These are phyloP conservation scores for Globisporangium nunn DNA, from an alignment of 352 stramenopile genomes.

Conservation along the genomic window DNA sequence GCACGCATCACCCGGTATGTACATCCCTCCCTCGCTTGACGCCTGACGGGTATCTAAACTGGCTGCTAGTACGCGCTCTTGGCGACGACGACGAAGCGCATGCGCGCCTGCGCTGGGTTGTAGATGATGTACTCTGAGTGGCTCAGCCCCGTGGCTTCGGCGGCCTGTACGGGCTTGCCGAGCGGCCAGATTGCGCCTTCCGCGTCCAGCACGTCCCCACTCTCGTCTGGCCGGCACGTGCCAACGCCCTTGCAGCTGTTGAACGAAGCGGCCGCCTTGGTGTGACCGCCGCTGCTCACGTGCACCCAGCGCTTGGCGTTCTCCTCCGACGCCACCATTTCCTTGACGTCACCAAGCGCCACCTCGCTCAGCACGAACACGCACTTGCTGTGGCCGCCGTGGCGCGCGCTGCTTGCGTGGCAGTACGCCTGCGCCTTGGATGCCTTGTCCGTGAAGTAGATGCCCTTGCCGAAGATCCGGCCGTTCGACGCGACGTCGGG, in stretches of 20 bases:
- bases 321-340: constrained; percentile 43
- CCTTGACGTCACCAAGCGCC: constrained; percentile 60
- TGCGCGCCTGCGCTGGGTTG: constrained; percentile 69
- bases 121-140: constrained; percentile 87
- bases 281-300: constrained; percentile 26
- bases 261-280: constrained; percentile 24
- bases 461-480: constrained; percentile 71
- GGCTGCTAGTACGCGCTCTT: constrained; percentile 32
- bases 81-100: constrained; percentile 74
- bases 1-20: too few relatives aligned
- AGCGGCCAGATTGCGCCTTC: constrained; percentile 61
- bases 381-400: constrained; percentile 33
- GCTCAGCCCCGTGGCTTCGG: constrained; percentile 45
- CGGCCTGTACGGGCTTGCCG: constrained; percentile 43
- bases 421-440: constrained; percentile 68
- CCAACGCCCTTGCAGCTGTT: constrained; percentile 67
- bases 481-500: constrained; percentile 68
- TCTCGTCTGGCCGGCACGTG: constrained; percentile 43
- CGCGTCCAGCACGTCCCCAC: constrained; percentile 43
- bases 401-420: constrained; percentile 30
- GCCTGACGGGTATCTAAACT: constrained; percentile 2
- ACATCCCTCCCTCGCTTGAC: too few relatives aligned
- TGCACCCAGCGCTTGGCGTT: constrained; percentile 44
- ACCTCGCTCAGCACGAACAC: constrained; percentile 63
- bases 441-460: constrained; percentile 88